Evolutionary conservation across 2,329 filamentous ascomycete species (phyloP), one percentile per base, ranked within the genome.

Genomic region (Colletotrichum simmondsii): DNA sequence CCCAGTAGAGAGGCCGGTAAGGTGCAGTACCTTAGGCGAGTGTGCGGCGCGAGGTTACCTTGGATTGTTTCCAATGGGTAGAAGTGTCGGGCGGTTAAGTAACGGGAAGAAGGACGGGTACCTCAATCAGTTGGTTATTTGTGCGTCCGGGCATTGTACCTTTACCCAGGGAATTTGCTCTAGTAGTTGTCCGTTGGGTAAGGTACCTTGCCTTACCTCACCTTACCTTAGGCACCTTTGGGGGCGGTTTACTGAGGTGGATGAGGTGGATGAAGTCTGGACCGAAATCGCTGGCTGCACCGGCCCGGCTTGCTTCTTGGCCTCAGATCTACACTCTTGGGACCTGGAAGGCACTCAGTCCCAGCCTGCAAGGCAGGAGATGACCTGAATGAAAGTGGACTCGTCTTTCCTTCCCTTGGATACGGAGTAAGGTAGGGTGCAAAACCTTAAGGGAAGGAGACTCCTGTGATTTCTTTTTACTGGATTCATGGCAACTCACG

Each of bases 211-310:
- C 14, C 14, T 19, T 42, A 42, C 37, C 14, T 19, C 5, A 42
- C 37, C 37, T 42, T 14, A 37, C 35, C 35, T 42, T 19, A 19
- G n/a, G n/a, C n/a, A 16, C 6, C 16, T 8, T 42, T 49, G 42
- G 42, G 42, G 42, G 42, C 42, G 19, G 2, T 37, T 37, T 59
- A 19, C 56, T 35, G 56, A 16, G 16, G 42, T 42, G 14, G 37
- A 11, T 53, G 60, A 52, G 30, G 22, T n/a, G n/a, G 30, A 30
- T 49, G 37, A 22, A 68, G 57, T 61, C 68, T 67, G 63, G 63
- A 68, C 68, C 68, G 68, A 71, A 62, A 53, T 71, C 49, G 68
- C 68, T 67, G 26, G 58, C 28, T 62, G 56, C 59, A 70, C 70
- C 70, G 60, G 65, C 52, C 70, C 59, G 60, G 68, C 30, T 22